Conservation (phyloP, 148 eudicot genomes). For the Suaeda aralocaspica region DNA sequence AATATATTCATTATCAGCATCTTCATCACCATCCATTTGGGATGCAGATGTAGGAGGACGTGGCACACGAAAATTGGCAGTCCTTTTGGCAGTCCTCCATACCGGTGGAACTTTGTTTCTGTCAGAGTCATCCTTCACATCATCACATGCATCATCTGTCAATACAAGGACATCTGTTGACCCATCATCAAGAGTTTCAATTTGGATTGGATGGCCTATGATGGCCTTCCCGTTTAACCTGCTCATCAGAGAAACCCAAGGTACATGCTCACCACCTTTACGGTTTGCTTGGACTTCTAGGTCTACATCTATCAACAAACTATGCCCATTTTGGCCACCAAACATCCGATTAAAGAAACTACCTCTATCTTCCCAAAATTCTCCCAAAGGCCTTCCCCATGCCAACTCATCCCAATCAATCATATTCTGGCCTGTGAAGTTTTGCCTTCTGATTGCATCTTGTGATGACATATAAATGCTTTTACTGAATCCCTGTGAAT, state of each 20-base stretch:
- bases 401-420: conserved; percentile 54
- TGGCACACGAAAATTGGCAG: conserved; percentile 61
- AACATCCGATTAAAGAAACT: conserved; percentile 40
- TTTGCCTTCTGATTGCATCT: conserved; percentile 38
- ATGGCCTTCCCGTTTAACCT: conserved; percentile 90
- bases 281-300: conserved; percentile 68
- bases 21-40: conserved; percentile 36
- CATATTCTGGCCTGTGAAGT: conserved; percentile 24
- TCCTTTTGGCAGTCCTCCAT: conserved; percentile 83
- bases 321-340: conserved; percentile 42
- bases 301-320: conserved; percentile 75
- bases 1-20: conserved; percentile 26
- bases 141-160: conserved; percentile 28
- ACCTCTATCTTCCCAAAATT: conserved; percentile 57
- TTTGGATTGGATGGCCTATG: conserved; percentile 86
- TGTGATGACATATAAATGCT: conserved; percentile 31
- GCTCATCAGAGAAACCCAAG: conserved; percentile 90
- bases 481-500: conserved; percentile 32
- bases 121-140: conserved; percentile 29
- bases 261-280: conserved; percentile 79
- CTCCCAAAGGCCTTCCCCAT: conserved; percentile 48
- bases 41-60: conserved; percentile 50
- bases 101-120: conserved; percentile 37
- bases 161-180: conserved; percentile 49
- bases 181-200: conserved; percentile 71